phyloP scores from a whole-genome alignment of 257 asterid genomes.

The Solanum corneliomulleri region DNA sequence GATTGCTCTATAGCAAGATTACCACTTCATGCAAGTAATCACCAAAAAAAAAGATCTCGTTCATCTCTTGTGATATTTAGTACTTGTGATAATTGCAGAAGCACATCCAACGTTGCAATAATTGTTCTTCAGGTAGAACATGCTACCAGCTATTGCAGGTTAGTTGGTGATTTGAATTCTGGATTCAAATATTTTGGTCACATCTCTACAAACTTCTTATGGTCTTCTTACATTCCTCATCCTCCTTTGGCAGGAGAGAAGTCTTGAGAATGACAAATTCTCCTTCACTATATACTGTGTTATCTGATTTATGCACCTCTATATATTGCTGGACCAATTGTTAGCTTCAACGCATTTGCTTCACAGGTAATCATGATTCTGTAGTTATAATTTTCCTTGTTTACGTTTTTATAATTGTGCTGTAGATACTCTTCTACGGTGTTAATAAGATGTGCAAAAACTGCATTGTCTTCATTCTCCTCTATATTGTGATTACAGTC shows the following conservation, averaged over 20 bases:
- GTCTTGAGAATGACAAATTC: slow-evolving; percentile 49
- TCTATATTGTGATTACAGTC: not conserved
- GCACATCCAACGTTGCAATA: slow-evolving; percentile 64
- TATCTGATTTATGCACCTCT: slow-evolving; percentile 93
- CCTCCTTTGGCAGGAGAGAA: slow-evolving; percentile 53
- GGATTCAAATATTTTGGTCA: not conserved
- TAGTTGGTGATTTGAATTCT: slow-evolving; percentile 1
- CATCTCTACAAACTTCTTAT: not conserved
- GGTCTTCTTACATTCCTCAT: not conserved
- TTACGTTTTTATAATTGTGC: not conserved
- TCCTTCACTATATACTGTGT: slow-evolving; percentile 70
- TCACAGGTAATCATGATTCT: slow-evolving; percentile 52
- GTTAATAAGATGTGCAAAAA: not conserved
- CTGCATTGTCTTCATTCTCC: not conserved
- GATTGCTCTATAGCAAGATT: not conserved
- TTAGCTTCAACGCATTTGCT: slow-evolving; percentile 94
- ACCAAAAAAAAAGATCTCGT: not conserved
- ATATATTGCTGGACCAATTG: slow-evolving; percentile 93
- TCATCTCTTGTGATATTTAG: not conserved
- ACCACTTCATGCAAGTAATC: not conserved
- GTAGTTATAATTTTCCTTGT: not conserved
- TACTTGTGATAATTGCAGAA: slow-evolving; percentile 34
- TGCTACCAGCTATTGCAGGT: slow-evolving; percentile 93
- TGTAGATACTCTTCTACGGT: not conserved
- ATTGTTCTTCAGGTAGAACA: slow-evolving; percentile 70